Evolutionary conservation across 1,284 basidiomycete genomes (phyloP).

Genomic region (Peniophora sp.): DNA sequence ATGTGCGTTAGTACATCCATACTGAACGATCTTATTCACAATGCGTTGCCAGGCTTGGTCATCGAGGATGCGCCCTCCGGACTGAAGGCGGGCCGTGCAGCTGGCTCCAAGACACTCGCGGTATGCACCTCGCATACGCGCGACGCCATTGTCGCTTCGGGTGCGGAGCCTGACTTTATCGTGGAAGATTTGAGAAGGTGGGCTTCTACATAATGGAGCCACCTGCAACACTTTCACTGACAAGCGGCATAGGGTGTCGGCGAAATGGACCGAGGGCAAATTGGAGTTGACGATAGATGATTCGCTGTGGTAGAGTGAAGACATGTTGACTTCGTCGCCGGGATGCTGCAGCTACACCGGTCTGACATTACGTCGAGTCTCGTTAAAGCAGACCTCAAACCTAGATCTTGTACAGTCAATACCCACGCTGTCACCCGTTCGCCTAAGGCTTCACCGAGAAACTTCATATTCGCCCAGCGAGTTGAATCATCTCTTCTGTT

Average conservation of each 20-base stretch:
- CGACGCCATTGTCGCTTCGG: conserved; percentile 39
- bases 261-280: conserved; percentile 20
- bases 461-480: no score
- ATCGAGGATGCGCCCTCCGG: conserved; percentile 83
- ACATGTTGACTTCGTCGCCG: no score
- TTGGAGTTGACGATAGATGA: conserved; percentile 21
- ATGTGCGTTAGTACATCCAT: conserved; percentile 28
- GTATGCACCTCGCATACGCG: conserved; percentile 75
- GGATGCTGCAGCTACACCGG: no score
- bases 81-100: conserved; percentile 61
- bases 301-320: conserved; percentile 6
- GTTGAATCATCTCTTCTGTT: no score
- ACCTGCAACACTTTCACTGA: conserved; percentile 4
- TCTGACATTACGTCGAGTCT: no score
- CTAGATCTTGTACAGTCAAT: no score
- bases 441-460: no score
- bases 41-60: conserved; percentile 56
- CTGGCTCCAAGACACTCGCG: conserved; percentile 68
- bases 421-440: no score
- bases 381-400: no score
- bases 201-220: conserved; percentile 11
- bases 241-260: conserved; percentile 16
- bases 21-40: conserved; percentile 3
- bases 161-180: conserved; percentile 43
- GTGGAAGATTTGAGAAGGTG: conserved; percentile 47